These are phyloP conservation scores for Raffaelea arxii DNA, from an alignment of 2,329 filamentous ascomycete genomes.

Conservation along the genomic window DNA sequence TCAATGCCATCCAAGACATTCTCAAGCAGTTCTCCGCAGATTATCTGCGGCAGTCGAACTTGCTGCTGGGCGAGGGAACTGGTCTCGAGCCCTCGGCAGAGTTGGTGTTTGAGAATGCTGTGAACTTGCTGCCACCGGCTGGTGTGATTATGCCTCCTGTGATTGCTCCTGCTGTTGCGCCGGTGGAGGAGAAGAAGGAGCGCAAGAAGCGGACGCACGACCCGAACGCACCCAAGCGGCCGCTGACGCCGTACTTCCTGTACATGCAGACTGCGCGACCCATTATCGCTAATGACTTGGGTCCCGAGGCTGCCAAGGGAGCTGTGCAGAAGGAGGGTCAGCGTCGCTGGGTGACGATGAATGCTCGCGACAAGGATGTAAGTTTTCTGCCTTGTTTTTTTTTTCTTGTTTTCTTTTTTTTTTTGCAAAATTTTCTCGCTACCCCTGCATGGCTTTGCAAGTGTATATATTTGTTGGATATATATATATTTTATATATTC, in stretches of 20 bases:
- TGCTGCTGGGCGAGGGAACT: constrained; percentile 59
- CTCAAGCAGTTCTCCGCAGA: constrained; percentile 72
- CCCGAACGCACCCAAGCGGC: constrained; percentile 89
- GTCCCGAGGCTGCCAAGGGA: constrained; percentile 66
- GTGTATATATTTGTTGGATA: no score
- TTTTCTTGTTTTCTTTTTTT: not conserved
- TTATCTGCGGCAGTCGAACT: constrained; percentile 82
- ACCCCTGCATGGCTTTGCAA: no score
- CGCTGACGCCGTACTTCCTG: constrained; percentile 88
- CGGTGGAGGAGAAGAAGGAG: constrained; percentile 68
- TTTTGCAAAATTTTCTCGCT: not conserved
- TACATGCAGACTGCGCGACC: constrained; percentile 84
- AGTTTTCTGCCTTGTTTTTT: constrained; percentile 12
- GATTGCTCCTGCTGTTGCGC: constrained; percentile 27
- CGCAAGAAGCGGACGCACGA: constrained; percentile 81
- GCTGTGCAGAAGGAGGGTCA: constrained; percentile 84
- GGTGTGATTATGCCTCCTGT: constrained; percentile 18
- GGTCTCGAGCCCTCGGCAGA: constrained; percentile 33
- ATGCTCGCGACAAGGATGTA: constrained; percentile 57
- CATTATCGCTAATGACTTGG: constrained; percentile 71
- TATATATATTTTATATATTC: no score
- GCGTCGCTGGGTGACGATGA: constrained; percentile 74
- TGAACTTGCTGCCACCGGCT: constrained; percentile 34
- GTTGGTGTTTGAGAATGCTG: constrained; percentile 40
- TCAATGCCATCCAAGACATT: constrained; percentile 69